Percentiles rank a stretch among this genome's conserved stretches.
These are phyloP conservation scores for Pelargonium citronellum DNA, from an alignment of 441 rosid genomes.

Conservation along the genomic window DNA sequence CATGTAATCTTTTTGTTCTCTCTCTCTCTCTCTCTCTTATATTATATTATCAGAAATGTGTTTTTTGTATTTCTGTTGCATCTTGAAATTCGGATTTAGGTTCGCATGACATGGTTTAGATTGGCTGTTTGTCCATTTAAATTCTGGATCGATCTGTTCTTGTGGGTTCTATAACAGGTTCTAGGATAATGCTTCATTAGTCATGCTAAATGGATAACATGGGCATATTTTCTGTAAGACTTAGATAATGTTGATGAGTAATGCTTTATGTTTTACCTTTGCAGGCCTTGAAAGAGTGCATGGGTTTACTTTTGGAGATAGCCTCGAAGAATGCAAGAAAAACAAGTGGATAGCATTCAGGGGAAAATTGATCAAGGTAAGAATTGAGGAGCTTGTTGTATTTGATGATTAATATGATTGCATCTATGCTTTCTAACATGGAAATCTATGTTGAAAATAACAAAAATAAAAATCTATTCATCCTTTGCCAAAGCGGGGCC, in stretches of 20 bases:
- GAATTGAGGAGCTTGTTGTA: neutral
- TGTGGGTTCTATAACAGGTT: neutral
- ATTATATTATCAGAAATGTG: neutral
- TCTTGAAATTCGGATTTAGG: neutral
- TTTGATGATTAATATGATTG: neutral
- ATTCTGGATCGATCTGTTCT: neutral
- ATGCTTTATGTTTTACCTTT: neutral
- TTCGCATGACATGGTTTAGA: neutral
- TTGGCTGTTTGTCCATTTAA: neutral
- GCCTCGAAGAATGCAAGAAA: conserved; percentile 60
- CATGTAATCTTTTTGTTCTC: neutral
- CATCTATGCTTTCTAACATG: neutral
- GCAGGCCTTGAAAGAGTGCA: conserved; percentile 93
- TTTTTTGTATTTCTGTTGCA: neutral
- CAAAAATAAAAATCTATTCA: neutral
- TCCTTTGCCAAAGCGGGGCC: neutral
- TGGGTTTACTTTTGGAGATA: conserved; percentile 94
- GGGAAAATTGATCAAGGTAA: conserved; percentile 64
- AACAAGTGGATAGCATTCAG: conserved; percentile 70
- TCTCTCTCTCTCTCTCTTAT: neutral
- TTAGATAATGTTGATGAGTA: neutral
- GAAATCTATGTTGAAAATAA: neutral
- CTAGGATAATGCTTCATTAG: neutral
- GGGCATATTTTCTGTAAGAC: neutral
- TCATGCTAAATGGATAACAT: neutral